These are phyloP conservation scores for Albatrellus ellisii DNA, from an alignment of 768 basidiomycete species.

Conservation along the genomic window DNA sequence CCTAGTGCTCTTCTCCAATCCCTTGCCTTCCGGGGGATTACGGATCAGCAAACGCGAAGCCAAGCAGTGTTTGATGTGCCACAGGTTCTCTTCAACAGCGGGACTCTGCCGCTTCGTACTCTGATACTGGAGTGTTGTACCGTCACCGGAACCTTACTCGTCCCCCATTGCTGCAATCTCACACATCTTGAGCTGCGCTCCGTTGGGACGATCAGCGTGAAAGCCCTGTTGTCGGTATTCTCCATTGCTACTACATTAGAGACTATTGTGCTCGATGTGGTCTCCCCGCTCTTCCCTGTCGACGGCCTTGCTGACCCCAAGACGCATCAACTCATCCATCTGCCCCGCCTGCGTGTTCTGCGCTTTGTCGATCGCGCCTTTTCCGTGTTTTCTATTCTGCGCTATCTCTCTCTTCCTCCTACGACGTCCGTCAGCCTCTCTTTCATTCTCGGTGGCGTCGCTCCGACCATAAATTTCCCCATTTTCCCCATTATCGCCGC, in stretches of 20 bases:
- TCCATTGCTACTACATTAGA: slow-evolving; percentile 8
- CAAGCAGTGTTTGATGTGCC: slow-evolving; percentile 9
- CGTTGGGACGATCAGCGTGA: slow-evolving; percentile 7
- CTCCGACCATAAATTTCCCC: not conserved
- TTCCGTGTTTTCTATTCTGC: not conserved
- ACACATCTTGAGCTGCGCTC: slow-evolving; percentile 10
- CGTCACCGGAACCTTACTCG: slow-evolving; percentile 4
- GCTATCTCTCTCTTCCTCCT: not conserved
- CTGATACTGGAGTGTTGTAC: slow-evolving; percentile 9
- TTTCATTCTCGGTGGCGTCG: not conserved
- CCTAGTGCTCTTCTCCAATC: slow-evolving; percentile 6
- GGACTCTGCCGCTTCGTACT: slow-evolving; percentile 6
- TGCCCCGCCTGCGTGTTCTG: not conserved
- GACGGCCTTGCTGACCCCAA: slow-evolving; percentile 1
- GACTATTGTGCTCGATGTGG: slow-evolving; percentile 6
- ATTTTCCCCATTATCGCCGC: not conserved
- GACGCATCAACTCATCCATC: not conserved
- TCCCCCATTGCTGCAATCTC: slow-evolving; percentile 7
- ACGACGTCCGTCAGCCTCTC: not conserved
- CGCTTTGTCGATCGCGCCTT: not conserved
- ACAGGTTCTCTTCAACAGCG: slow-evolving; percentile 3
- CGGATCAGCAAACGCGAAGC: slow-evolving; percentile 6
- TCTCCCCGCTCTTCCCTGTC: slow-evolving; percentile 10
- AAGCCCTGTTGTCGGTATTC: slow-evolving; percentile 4
- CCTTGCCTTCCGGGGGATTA: slow-evolving; percentile 7